A percentile compares a stretch with the other conserved stretches of the same genome.
phyloP scores from a whole-genome alignment of 805 yeast genomes.

The Metschnikowia shivogae region DNA sequence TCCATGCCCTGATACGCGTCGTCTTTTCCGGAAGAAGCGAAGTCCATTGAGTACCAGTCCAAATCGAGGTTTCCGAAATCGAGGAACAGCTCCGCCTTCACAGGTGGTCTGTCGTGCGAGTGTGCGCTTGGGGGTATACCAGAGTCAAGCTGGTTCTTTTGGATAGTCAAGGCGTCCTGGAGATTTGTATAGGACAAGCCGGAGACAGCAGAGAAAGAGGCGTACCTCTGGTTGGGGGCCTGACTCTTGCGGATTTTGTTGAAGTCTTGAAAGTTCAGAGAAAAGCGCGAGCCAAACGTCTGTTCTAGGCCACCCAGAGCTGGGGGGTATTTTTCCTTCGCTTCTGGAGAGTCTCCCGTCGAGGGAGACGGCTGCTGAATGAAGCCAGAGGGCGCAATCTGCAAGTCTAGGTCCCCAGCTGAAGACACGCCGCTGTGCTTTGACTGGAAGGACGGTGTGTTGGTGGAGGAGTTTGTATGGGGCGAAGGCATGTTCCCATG shows the following conservation, averaged over 20 bases:
- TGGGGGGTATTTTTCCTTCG: conserved; percentile 10
- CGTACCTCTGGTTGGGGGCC: conserved; percentile 36
- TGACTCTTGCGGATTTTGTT: conserved; percentile 3
- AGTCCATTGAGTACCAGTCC: conserved; percentile 18
- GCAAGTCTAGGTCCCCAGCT: conserved; percentile 10
- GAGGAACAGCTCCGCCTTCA: conserved; percentile 18
- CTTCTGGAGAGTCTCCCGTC: conserved; percentile 19
- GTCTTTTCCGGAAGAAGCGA: background rate
- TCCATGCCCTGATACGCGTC: background rate
- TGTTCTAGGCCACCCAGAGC: conserved; percentile 3
- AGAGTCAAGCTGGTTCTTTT: conserved; percentile 29
- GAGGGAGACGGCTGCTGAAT: conserved; percentile 26
- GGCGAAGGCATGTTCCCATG: conserved; percentile 23
- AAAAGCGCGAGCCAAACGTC: conserved; percentile 8
- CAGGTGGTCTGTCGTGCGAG: conserved; percentile 19
- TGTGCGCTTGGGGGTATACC: conserved; percentile 30
- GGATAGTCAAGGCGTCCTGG: conserved; percentile 39
- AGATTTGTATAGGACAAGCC: conserved; percentile 55
- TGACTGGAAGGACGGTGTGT: conserved; percentile 22
- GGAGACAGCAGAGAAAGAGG: conserved; percentile 63
- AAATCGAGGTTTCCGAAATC: conserved; percentile 26
- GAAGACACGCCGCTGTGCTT: conserved; percentile 2
- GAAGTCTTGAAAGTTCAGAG: conserved; percentile 10
- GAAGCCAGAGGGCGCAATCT: conserved; percentile 8
- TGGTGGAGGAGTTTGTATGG: conserved; percentile 21